Evolutionary conservation across 2,329 filamentous ascomycete species (phyloP), one percentile per base, ranked within the genome.

Genomic region (Neonectria faginata): DNA sequence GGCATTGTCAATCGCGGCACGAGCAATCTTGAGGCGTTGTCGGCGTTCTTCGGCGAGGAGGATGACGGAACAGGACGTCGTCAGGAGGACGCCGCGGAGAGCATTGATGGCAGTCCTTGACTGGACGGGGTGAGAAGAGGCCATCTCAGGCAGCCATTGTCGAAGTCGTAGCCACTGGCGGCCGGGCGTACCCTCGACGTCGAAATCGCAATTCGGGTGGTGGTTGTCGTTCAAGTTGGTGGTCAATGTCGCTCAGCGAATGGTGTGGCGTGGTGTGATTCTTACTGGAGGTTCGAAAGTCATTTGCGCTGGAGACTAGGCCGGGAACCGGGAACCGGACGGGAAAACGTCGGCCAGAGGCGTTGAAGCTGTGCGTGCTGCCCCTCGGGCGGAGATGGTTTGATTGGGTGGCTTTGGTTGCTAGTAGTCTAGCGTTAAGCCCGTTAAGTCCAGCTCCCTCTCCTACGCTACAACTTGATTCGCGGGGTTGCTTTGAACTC

Each of bases 1-100:
- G 22, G 83, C 84, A 79, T 88, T 88, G 4, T 84, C 80, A 39
- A 86, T 79, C 16, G 84, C 83, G 20, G 83, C 78, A 48, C 80
- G 79, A 36, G 85, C 81, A 48, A 85, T 79, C 59, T 83, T 83
- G 65, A 88, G 83, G 27, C 85, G 83, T 62, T 85, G 84, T 64
- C 86, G 82, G 52, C 85, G 84, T 74, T 88, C 86, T 75, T 88
- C 86, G 62, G 86, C 80, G 60, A 88, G 78, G 27, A 86, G 74
- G 54, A 83, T 81, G 60, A 88, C 80, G 45, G 85, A 87, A 72
- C 85, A 88, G 9, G 86, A 86, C 2, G 86, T 88, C 55, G 86
- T 86, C 16, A 88, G 76, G 60, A 86, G 81, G 63, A 88, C 80
- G 67, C 85, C 83, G 65, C 85, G 84, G 39, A 88, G 83, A 63